Evolutionary conservation across 108 stramenopile genomes (phyloP).

Genomic region (Cylindrotheca fusiformis): DNA sequence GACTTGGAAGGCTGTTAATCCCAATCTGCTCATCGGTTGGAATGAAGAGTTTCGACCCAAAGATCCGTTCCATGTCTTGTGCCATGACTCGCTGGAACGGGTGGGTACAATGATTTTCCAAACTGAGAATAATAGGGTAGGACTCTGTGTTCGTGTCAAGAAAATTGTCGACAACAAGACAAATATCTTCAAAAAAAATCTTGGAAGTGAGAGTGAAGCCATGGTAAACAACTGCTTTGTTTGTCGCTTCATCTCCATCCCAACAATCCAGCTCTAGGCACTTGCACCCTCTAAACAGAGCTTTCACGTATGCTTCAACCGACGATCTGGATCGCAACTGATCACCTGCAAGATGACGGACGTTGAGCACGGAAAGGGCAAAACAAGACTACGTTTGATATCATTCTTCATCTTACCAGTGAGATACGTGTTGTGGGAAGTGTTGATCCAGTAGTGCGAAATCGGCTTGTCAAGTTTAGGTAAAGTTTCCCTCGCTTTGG

Average conservation of each 20-base stretch:
- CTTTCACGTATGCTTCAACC: conserved; percentile 74
- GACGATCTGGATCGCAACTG: conserved; percentile 75
- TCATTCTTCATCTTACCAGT: conserved; percentile 14
- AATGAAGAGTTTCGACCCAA: conserved; percentile 68
- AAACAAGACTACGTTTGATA: too few species aligned
- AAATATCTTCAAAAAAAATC: conserved; percentile 75
- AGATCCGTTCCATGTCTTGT: conserved; percentile 39
- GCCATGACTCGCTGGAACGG: conserved; percentile 86
- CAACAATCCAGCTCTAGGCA: conserved; percentile 97
- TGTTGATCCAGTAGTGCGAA: conserved; percentile 90
- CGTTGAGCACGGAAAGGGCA: not conserved
- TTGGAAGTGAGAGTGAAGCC: conserved; percentile 90
- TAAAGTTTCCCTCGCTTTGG: conserved; percentile 9
- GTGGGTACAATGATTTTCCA: conserved; percentile 95
- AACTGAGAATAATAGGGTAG: conserved; percentile 89
- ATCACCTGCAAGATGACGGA: conserved; percentile 54
- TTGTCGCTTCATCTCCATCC: conserved; percentile 63
- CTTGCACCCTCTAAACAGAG: conserved; percentile 87
- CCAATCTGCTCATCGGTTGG: conserved; percentile 37
- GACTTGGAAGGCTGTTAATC: conserved; percentile 55
- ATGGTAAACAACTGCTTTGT: conserved; percentile 86
- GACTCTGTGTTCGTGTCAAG: conserved; percentile 45
- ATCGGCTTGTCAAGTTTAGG: conserved; percentile 63
- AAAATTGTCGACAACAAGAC: conserved; percentile 66
- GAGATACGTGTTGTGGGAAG: conserved; percentile 96